phyloP scores from a whole-genome alignment of 2,329 filamentous ascomycete species.

The Beauveria medogensis region DNA sequence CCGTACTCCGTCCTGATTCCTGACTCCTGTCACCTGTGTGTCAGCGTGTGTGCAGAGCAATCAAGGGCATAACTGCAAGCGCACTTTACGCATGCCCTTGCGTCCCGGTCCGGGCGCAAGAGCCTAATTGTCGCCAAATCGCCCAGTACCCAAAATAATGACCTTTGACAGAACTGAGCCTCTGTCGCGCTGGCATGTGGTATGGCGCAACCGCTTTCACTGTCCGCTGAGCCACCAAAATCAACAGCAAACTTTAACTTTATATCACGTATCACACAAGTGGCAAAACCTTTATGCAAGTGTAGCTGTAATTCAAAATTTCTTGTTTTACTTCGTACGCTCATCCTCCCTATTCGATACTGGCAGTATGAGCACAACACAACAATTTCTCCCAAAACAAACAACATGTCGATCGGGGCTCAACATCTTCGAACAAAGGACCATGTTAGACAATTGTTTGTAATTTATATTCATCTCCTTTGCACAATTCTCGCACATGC shows the following conservation, averaged over 20 bases:
- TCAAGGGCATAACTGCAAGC: constrained; percentile 11
- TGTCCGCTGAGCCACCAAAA: background rate
- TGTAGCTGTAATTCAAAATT: background rate
- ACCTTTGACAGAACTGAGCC: too few species aligned
- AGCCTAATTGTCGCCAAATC: background rate
- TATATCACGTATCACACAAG: background rate
- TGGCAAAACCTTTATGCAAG: background rate
- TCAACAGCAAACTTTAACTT: background rate
- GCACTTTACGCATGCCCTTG: background rate
- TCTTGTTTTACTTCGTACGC: too few species aligned
- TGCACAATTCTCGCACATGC: background rate
- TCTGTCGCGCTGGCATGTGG: background rate
- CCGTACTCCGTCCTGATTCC: background rate
- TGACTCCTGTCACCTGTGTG: background rate
- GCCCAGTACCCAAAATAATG: background rate
- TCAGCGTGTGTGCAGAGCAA: background rate
- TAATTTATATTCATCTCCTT: constrained; percentile 4
- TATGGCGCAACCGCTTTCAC: background rate
- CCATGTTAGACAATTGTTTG: constrained; percentile 4
- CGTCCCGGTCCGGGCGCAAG: background rate
- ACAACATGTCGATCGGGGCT: too few species aligned
- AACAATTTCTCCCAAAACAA: too few species aligned
- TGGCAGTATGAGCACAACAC: background rate
- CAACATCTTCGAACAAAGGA: background rate
- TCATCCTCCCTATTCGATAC: background rate